These are phyloP conservation scores for Pezicula radicicola DNA, from an alignment of 2,329 filamentous ascomycete species.

Conservation along the genomic window DNA sequence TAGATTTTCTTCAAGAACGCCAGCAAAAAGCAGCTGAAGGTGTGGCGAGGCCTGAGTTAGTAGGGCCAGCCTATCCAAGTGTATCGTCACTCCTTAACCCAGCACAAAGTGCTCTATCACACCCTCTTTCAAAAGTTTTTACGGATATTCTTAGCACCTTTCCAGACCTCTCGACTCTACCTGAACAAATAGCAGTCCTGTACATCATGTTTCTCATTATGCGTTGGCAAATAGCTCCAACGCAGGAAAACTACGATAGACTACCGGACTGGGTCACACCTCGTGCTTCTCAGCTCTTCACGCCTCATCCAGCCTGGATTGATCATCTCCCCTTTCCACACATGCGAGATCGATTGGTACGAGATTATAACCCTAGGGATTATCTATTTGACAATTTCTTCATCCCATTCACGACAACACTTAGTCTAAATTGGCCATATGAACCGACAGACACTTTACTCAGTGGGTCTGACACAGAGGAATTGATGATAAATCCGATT, in stretches of 20 bases:
- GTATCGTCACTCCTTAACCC: conserved; percentile 78
- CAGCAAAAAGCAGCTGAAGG: conserved; percentile 65
- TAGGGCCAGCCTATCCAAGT: conserved; percentile 76
- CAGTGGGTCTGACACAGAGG: conserved; percentile 50
- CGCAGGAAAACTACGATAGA: conserved; percentile 73
- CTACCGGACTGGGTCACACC: conserved; percentile 73
- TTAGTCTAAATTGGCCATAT: conserved; percentile 84
- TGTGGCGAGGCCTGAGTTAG: conserved; percentile 58
- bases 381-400: conserved; percentile 80
- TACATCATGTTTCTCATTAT: conserved; percentile 86
- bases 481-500: conserved; percentile 78
- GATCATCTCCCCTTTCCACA: conserved; percentile 78
- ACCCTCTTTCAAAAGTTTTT: conserved; percentile 80
- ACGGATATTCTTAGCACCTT: conserved; percentile 85
- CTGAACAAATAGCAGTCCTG: conserved; percentile 77
- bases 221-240: conserved; percentile 81
- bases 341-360: conserved; percentile 67
- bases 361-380: conserved; percentile 41
- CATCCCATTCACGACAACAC: conserved; percentile 72
- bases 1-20: conserved; percentile 73
- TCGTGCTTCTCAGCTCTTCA: conserved; percentile 60
- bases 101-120: conserved; percentile 55
- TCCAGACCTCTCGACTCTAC: conserved; percentile 72
- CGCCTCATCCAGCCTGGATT: conserved; percentile 74
- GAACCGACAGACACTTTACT: conserved; percentile 69